Evolutionary conservation across 202 grass and related monocot species (phyloP), one percentile per base, ranked within the genome.

Genomic region (Panicum virgatum): DNA sequence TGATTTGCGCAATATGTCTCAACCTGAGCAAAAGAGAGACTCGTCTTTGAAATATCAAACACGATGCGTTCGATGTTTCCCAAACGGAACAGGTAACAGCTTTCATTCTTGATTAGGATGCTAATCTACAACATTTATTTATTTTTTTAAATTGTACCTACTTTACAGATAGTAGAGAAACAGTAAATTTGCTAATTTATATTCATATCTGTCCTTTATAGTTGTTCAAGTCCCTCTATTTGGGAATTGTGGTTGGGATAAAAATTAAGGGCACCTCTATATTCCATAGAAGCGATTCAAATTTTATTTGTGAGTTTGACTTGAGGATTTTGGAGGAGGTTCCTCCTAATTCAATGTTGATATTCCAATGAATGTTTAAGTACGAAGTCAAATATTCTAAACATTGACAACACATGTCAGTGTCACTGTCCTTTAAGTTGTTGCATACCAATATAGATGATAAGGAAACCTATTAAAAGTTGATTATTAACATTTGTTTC

Each of bases 31-130:
- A 83, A 80, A 85, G 47, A 87, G 89, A 14, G 96, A 96, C 29
- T 99, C 96, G 13, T 92, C 90, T 73, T 87, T 99, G 82, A 99
- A 99, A 75, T 99, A 99, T 82, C 96, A 99, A 86, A 99, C 96
- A 80, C 90, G 96, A 48, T 99, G 96, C 81, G 93, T 99, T 72
- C 89, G 89, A 72, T 99, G 96, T 82, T 99, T 82, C 54, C 96
- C 93, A 37, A 96, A 99, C 22, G 96, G 96, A 78, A 99, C 96
- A 84, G 96, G 96, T 99, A 82, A 78, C 65, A 66, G 20, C n/a
- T 90, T 51, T 46, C 34, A 59, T 29, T 69, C 22, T 69, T 83
- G 30, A 70, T 78, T 70, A 80, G 20, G 15, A 83, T 82, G 10
- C 65, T 58, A 26, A 66, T 60, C 8, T 9, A 11, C 27, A 47